Evolutionary conservation across 2,329 filamentous ascomycete species (phyloP).

Genomic region (Neocucurbitaria cava): DNA sequence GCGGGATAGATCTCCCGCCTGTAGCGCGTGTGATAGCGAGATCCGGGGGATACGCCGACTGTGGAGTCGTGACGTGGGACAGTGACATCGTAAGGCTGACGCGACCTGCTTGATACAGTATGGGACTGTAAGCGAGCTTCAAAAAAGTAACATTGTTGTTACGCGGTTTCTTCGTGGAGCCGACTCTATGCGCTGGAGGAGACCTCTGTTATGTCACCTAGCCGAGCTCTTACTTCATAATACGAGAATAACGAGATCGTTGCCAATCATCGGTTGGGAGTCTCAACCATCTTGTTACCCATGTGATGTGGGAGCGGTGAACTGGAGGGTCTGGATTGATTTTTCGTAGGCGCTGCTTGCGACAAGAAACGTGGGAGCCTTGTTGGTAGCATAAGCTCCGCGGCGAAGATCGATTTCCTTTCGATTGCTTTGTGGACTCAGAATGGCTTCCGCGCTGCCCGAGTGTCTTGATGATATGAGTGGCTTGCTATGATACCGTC

Average conservation of each 20-base stretch:
- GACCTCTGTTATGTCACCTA: neutral
- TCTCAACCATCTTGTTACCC: neutral
- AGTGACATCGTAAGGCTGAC: constrained; percentile 6
- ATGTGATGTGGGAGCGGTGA: constrained; percentile 7
- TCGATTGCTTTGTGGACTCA: constrained; percentile 1
- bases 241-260: neutral
- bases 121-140: neutral
- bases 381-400: neutral
- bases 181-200: neutral
- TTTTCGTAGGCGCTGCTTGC: neutral
- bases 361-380: neutral
- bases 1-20: neutral
- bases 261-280: neutral
- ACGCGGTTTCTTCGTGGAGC: neutral
- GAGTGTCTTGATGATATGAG: constrained; percentile 1
- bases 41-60: neutral
- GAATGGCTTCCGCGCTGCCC: constrained; percentile 6
- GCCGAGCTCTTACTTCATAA: neutral
- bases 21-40: constrained; percentile 4
- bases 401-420: neutral
- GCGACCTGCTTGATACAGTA: constrained; percentile 1
- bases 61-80: constrained; percentile 4
- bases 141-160: neutral
- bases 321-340: neutral
- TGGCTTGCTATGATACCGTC: constrained; percentile 9